A percentile compares a stretch with the other conserved stretches of the same genome.
Evolutionary conservation across 305 asterid species (phyloP).

Genomic region (Fraxinus floribunda): DNA sequence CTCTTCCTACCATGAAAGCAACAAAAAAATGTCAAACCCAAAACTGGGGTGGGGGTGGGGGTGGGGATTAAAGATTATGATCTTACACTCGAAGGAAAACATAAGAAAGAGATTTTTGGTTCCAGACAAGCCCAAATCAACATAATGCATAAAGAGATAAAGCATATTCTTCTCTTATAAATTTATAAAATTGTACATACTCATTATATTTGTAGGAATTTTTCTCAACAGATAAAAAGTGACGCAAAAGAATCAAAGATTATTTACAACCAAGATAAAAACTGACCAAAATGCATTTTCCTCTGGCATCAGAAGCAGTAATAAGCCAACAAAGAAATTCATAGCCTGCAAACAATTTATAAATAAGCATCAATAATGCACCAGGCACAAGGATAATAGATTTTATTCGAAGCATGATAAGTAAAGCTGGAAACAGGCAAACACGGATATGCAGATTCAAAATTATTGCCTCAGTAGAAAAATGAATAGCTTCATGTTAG

Average conservation of each 20-base stretch:
- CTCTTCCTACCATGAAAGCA: constrained; percentile 61
- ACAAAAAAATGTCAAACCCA: constrained; percentile 23
- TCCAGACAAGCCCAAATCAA: constrained; percentile 13
- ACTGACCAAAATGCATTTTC: constrained; percentile 95
- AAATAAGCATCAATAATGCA: constrained; percentile 23
- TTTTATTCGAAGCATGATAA: constrained; percentile 15
- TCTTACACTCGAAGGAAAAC: constrained; percentile 17
- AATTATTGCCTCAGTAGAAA: background rate
- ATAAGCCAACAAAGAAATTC: constrained; percentile 95
- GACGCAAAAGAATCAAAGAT: constrained; percentile 11
- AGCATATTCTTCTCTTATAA: background rate
- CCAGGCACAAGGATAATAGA: constrained; percentile 9
- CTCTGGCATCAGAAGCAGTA: constrained; percentile 91
- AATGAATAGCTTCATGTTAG: background rate
- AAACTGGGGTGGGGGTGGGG: background rate
- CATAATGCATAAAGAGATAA: background rate
- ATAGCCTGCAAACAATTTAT: constrained; percentile 75
- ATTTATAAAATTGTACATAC: background rate
- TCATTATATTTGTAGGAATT: constrained; percentile 6
- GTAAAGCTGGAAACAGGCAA: constrained; percentile 11
- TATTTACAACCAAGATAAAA: constrained; percentile 18
- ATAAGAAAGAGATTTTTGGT: constrained; percentile 15
- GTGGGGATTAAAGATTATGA: background rate
- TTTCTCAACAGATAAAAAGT: constrained; percentile 5
- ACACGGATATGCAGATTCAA: background rate